A percentile compares a stretch with the other conserved stretches of the same genome.
phyloP scores from a whole-genome alignment of 345 rosid genomes.

The Ceriops zippeliana region DNA sequence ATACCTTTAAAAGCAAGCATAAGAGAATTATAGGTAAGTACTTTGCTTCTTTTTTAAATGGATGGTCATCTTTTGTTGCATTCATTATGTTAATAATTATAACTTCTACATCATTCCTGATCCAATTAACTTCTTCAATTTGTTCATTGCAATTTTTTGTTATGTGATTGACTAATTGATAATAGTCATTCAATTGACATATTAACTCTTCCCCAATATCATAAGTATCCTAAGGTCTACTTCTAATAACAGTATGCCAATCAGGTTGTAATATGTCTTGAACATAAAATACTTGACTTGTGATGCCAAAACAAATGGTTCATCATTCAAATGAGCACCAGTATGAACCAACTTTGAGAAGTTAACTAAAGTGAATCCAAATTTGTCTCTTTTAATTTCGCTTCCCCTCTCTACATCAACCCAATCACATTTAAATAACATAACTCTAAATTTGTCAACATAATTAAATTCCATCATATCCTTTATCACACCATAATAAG shows the following conservation, averaged over 20 bases:
- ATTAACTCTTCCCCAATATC: not conserved
- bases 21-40: too few relatives aligned
- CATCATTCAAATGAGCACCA: not conserved
- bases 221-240: not conserved
- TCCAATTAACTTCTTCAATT: not conserved
- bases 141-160: not conserved
- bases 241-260: not conserved
- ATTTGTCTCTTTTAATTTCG: too few relatives aligned
- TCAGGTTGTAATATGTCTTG: not conserved
- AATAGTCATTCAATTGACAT: not conserved
- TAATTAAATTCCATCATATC: too few relatives aligned
- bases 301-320: not conserved
- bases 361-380: too few relatives aligned
- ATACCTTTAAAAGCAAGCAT: too few relatives aligned
- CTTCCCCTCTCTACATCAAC: too few relatives aligned
- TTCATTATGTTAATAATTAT: not conserved
- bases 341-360: too few relatives aligned
- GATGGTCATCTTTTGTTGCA: not conserved
- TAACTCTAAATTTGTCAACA: too few relatives aligned
- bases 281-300: not conserved
- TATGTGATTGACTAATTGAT: not conserved
- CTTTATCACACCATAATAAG: slow-evolving; percentile 12
- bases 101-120: not conserved
- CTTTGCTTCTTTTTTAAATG: not conserved
- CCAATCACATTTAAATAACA: too few relatives aligned